Evolutionary conservation across 176 grass and related monocot species (phyloP).

Genomic region (Triticum turgidum): DNA sequence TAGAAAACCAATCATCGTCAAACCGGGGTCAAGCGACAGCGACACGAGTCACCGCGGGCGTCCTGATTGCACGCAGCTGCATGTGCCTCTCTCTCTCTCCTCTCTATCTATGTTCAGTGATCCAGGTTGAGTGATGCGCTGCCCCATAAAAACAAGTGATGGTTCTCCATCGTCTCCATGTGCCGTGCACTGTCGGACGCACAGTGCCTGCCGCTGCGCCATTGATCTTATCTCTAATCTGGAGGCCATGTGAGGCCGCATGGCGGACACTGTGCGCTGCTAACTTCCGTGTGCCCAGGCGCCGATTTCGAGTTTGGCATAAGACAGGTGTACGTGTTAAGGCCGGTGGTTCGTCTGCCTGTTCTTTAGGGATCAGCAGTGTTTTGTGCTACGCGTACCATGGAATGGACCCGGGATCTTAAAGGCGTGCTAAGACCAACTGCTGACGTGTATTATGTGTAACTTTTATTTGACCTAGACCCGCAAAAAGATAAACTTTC

Average conservation of each 20-base stretch:
- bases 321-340: background rate
- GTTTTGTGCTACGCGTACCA: background rate
- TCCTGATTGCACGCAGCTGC: background rate
- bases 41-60: background rate
- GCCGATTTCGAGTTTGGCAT: background rate
- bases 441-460: too few relatives aligned
- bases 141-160: background rate
- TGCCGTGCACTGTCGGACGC: background rate
- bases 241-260: constrained; percentile 9
- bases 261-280: background rate
- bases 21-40: background rate
- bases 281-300: background rate
- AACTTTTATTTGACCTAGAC: too few relatives aligned
- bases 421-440: too few relatives aligned
- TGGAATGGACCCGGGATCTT: background rate
- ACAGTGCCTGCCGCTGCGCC: background rate
- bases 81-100: background rate
- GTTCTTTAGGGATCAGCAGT: background rate
- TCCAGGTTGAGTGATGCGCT: background rate
- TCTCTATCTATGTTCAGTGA: too few relatives aligned
- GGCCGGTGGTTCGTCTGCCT: background rate
- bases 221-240: background rate
- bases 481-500: too few relatives aligned
- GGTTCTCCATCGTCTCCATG: background rate
- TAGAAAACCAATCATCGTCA: background rate